Base-by-base conservation (phyloP, 2,329 filamentous ascomycete species). In the Aspergillus sp. region DNA sequence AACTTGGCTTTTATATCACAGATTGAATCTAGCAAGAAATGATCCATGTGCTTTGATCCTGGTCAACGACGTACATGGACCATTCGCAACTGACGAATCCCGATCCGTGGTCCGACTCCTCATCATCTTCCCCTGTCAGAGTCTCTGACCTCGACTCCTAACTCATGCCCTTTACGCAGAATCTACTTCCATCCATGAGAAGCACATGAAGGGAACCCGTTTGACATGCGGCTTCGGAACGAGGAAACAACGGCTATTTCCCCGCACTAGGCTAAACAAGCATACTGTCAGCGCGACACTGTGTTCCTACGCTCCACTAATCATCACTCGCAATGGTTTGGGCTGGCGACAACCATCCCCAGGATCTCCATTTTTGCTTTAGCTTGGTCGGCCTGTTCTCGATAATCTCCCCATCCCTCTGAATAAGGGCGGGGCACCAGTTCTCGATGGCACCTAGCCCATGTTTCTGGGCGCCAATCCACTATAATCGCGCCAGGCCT, bases 391-490 rank as follows among this genome's bases (percentile, higher is more conserved):
- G 23, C 43, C 34, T 13, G 17, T 45, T 7, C 22, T 54, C 6
- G 22, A 19, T 45, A 41, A 55, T 31, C 9, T 46, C 8, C 22
- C 52, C 31, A 48, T 6, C 23, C 8, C 41, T 22, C 34, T 8
- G 4, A 13, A 41, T 15, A 11, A 46, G 17, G 22, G 23, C 23
- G 38, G 41, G 55, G 47, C 22, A 17, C 17, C 38, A 30, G 30
- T 52, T 28, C 11, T 17, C 23, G 25, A 52, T 52, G 49, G 7
- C 31, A 49, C 28, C 41, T 11, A 51, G 19, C 28, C 31, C 50
- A 49, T 43, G 50, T 23, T 11, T 59, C 57, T 59, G 41, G 50
- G 57, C 50, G 50, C 50, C 57, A 54, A 59, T 52, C 57, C 57
- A 54, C 41, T 28, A 41, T 49, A 50, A 31, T 28, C n/a, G 50